Conservation (phyloP, 169 alveolate species). For the Cryptosporidium ryanae region DNA sequence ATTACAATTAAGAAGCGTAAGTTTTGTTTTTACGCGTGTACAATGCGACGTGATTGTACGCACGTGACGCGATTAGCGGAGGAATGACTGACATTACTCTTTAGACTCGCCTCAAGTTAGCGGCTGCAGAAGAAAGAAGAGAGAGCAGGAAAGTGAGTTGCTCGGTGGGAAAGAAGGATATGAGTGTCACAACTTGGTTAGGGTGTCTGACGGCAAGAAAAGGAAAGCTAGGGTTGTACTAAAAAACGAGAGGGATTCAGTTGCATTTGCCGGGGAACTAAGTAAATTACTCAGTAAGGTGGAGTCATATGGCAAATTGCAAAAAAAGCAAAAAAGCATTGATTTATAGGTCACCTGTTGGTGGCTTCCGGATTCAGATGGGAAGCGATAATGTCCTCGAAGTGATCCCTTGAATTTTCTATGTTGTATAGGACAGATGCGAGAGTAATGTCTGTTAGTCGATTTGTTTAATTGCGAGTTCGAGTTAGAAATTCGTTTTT, state of each 20-base stretch:
- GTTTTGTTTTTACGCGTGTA: background rate
- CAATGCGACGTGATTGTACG: too few species aligned
- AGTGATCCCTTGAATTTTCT: constrained; percentile 78
- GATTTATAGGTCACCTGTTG: background rate
- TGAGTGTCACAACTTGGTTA: constrained; percentile 11
- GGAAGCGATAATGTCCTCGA: constrained; percentile 69
- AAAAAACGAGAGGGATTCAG: constrained; percentile 27
- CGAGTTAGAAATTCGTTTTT: too few species aligned
- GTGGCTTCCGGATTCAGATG: constrained; percentile 19
- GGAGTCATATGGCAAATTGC: background rate
- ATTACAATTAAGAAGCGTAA: constrained; percentile 63
- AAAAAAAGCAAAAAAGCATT: background rate
- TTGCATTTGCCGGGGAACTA: constrained; percentile 1
- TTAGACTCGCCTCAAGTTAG: constrained; percentile 59
- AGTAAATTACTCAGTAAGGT: constrained; percentile 21
- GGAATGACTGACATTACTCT: background rate
- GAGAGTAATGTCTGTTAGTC: constrained; percentile 22
- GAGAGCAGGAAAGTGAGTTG: background rate
- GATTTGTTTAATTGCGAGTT: background rate
- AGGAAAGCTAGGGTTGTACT: constrained; percentile 40
- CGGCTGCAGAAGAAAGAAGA: constrained; percentile 43
- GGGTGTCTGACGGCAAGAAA: constrained; percentile 44
- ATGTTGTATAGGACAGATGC: constrained; percentile 76
- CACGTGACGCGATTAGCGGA: too few species aligned
- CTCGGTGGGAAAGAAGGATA: background rate